Percentiles rank a stretch among this genome's conserved stretches.
Evolutionary conservation across 139 green algal species (phyloP).

Genomic region (Chlorella sp.): DNA sequence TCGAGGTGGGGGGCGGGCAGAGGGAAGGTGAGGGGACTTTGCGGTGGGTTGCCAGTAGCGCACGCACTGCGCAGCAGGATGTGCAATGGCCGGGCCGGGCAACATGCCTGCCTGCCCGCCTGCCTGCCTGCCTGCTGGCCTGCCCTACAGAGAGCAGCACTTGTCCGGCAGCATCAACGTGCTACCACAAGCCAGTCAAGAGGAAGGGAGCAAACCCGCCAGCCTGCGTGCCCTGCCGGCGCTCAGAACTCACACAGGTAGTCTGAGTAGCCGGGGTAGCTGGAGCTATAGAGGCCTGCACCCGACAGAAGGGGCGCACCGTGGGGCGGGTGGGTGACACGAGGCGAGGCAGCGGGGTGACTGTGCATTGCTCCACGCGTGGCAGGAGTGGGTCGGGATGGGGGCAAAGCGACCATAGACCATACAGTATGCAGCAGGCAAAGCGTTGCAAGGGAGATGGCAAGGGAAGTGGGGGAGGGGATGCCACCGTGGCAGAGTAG

Average conservation of each 20-base stretch:
- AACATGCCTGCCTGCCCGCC: too few species aligned
- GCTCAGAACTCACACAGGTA: not conserved
- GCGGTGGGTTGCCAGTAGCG: not conserved
- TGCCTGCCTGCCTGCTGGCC: too few species aligned
- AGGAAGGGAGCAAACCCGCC: not conserved
- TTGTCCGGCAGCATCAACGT: not conserved
- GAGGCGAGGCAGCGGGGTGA: not conserved
- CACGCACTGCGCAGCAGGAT: not conserved
- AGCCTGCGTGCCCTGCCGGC: not conserved
- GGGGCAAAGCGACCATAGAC: not conserved
- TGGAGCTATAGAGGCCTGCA: constrained; percentile 21
- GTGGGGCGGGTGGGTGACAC: not conserved
- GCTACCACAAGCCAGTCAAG: not conserved
- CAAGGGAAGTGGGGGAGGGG: not conserved
- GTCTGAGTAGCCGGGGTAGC: not conserved
- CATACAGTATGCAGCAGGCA: not conserved
- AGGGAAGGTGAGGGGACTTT: not conserved
- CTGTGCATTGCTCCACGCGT: too few species aligned
- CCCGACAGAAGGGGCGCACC: not conserved
- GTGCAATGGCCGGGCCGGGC: too few species aligned
- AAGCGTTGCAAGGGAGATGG: not conserved
- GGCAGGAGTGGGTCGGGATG: not conserved
- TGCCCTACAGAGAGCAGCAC: too few species aligned
- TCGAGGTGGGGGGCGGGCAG: not conserved
- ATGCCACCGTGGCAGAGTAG: not conserved